Base-by-base conservation (phyloP, 1,284 basidiomycete species). In the Vanrija sp. region DNA sequence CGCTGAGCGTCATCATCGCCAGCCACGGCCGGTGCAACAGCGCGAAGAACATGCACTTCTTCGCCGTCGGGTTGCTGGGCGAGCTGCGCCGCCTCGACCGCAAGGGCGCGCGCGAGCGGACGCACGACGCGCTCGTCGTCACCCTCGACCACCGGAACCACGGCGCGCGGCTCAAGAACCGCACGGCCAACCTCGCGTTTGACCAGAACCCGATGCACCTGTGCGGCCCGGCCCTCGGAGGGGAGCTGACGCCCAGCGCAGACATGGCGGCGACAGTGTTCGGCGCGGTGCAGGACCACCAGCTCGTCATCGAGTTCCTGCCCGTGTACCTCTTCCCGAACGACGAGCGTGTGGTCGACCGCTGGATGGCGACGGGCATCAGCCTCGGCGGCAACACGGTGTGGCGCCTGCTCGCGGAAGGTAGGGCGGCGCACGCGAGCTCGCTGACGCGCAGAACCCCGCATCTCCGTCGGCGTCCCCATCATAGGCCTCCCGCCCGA, bases 291-390 rank as follows among this genome's bases (percentile, higher is more conserved):
- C 78, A 81, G 44, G 92, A 95, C 65, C 81, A 89, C 8, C 85
- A 85, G 0, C 85, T 87, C 73, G 70, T 95, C 53, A 85, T 93
- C 57, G 87, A 92, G 68, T 87, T 89, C 66, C 78, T 95, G 3
- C 83, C 86, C 0, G 69, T 84, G 1, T 88, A 86, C 70, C 74
- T 95, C 20, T 95, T 87, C 68, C 89, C 89, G 0, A 66, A 77
- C 19, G 84, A 78, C 14, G 85, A 92, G 60, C 78, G 83, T 12
- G 70, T 64, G 6, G 81, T 95, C 39, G 78, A 77, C 4, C 80
- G 84, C 55, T 94, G 85, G 84, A 83, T 84, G 35, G 68, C 75
- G 15, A 77, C 78, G 0, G 81, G 81, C 7, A 75, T 80, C 50
- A 78, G 76, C 3, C 72, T 82, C 0, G 81, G 81, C 10, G 81